These are phyloP conservation scores for slime mould (Dictyostelium discoideum) DNA, from an alignment of 78 protist species.

Conservation along the genomic window DNA sequence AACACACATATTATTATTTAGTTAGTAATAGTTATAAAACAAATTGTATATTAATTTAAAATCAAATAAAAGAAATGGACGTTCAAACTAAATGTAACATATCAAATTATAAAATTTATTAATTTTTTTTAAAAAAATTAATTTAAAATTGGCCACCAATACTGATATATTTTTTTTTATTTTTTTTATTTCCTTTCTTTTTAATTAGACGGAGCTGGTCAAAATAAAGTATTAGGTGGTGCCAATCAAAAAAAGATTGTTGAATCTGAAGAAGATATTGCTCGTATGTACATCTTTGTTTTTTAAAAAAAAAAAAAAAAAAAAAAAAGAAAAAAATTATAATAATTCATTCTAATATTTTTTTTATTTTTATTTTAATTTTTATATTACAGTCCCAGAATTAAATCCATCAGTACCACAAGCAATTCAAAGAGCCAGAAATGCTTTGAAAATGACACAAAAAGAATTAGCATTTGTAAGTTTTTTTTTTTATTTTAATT, in stretches of 20 bases:
- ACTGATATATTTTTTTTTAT: not conserved
- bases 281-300: not conserved
- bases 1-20: not conserved
- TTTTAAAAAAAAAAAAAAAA: not conserved
- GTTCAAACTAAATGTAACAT: not conserved
- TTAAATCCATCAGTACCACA: conserved; percentile 53
- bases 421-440: conserved; percentile 81
- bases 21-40: not conserved
- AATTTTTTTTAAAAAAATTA: too few relatives aligned
- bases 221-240: conserved; percentile 8
- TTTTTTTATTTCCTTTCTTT: not conserved
- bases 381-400: conserved; percentile 4
- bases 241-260: conserved; percentile 51
- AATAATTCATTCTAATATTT: not conserved
- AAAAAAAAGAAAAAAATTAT: not conserved
- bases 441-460: conserved; percentile 73
- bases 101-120: too few relatives aligned
- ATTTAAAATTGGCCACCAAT: too few relatives aligned
- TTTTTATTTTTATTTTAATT: not conserved
- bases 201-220: conserved; percentile 55
- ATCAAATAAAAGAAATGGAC: not conserved
- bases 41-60: not conserved
- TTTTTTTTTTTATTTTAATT: not conserved
- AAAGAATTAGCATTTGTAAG: conserved; percentile 83
- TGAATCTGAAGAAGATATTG: conserved; percentile 43